A percentile compares a stretch with the other conserved stretches of the same genome.
These are phyloP conservation scores for Saccharum spontaneum DNA, from an alignment of 176 grass and related monocot species.

Conservation along the genomic window DNA sequence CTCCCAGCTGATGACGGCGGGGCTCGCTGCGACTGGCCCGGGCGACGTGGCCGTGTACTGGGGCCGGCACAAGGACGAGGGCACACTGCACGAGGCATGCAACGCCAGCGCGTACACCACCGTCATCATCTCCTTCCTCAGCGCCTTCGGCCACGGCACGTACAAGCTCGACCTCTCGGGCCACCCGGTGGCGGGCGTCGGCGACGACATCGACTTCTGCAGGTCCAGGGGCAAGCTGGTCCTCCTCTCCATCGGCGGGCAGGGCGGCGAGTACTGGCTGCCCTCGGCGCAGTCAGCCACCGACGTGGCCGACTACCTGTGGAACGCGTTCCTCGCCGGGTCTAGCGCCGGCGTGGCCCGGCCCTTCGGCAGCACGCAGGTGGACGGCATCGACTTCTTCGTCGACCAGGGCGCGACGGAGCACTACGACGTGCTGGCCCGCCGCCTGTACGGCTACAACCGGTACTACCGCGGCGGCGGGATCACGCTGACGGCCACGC, in stretches of 20 bases:
- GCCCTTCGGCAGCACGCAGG: not conserved
- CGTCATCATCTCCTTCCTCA: slow-evolving; percentile 19
- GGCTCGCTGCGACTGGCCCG: not conserved
- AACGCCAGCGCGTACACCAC: slow-evolving; percentile 14
- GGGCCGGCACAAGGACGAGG: slow-evolving; percentile 14
- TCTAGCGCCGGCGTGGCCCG: not conserved
- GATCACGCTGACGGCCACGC: slow-evolving; percentile 30
- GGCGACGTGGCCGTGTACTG: slow-evolving; percentile 10
- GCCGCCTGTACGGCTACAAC: not conserved
- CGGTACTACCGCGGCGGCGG: not conserved
- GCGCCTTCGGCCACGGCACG: not conserved
- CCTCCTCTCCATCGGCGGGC: slow-evolving; percentile 1
- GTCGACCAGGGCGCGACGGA: not conserved
- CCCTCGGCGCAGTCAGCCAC: not conserved
- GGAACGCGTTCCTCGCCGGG: not conserved
- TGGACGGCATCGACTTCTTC: not conserved
- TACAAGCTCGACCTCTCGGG: slow-evolving; percentile 5
- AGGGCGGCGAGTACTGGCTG: not conserved
- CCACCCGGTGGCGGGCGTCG: slow-evolving; percentile 9
- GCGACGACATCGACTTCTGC: slow-evolving; percentile 27
- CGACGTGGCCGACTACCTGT: slow-evolving; percentile 8
- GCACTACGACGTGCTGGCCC: slow-evolving; percentile 1
- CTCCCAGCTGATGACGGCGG: too few relatives aligned
- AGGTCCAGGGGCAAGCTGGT: not conserved
- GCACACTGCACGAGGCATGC: slow-evolving; percentile 8